Percentiles rank a stretch among this genome's conserved stretches.
These are phyloP conservation scores for Malbranchea zuffiana DNA, from an alignment of 2,329 filamentous ascomycete species.

Conservation along the genomic window DNA sequence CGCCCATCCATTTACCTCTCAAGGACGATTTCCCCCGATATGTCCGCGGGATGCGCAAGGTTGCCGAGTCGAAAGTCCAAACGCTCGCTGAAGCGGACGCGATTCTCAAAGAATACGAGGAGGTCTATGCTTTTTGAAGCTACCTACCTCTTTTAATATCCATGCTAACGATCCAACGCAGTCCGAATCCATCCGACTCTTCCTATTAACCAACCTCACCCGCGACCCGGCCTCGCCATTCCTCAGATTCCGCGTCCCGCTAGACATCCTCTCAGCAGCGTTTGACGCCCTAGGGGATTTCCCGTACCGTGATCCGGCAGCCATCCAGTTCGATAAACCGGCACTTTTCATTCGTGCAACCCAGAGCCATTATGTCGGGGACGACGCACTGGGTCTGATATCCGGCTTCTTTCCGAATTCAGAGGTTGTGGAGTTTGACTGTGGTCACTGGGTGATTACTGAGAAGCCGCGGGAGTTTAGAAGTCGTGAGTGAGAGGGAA, in stretches of 20 bases:
- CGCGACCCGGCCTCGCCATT: neutral
- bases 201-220: slow-evolving; percentile 67
- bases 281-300: slow-evolving; percentile 71
- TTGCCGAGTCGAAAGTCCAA: slow-evolving; percentile 54
- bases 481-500: slow-evolving; percentile 11
- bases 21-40: slow-evolving; percentile 39
- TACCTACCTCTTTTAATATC: too few relatives aligned
- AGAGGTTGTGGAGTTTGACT: slow-evolving; percentile 22
- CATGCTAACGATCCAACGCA: too few relatives aligned
- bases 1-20: slow-evolving; percentile 16
- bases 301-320: slow-evolving; percentile 46
- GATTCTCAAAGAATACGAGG: slow-evolving; percentile 59
- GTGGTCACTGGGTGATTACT: slow-evolving; percentile 28
- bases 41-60: slow-evolving; percentile 63
- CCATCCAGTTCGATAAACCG: slow-evolving; percentile 21
- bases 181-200: slow-evolving; percentile 60
- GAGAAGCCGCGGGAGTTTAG: slow-evolving; percentile 24
- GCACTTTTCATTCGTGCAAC: slow-evolving; percentile 17
- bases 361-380: slow-evolving; percentile 13
- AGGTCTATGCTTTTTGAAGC: too few relatives aligned
- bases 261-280: slow-evolving; percentile 52
- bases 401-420: slow-evolving; percentile 30
- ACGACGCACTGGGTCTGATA: slow-evolving; percentile 42
- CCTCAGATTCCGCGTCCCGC: slow-evolving; percentile 61
- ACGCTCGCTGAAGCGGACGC: slow-evolving; percentile 61